Percentiles rank a stretch among this genome's conserved stretches.
Evolutionary conservation across 2,329 filamentous ascomycete genomes (phyloP).

Genomic region (Colletotrichum incanum): DNA sequence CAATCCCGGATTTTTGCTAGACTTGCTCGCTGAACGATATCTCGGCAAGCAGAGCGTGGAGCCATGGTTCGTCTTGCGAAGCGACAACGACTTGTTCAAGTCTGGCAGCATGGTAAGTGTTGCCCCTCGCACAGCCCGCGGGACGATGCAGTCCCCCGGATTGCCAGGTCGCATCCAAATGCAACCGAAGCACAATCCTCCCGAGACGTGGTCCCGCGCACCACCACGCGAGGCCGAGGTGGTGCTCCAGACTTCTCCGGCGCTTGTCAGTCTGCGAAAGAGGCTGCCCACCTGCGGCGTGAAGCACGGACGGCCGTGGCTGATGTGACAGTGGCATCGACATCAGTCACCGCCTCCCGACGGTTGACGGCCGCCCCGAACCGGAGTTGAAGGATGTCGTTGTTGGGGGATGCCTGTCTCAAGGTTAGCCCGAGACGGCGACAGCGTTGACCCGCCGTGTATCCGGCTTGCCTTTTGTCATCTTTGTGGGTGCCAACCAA

Average conservation of each 20-base stretch:
- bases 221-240: not conserved
- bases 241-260: not conserved
- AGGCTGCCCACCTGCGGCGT: not conserved
- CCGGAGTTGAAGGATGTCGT: not conserved
- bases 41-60: not conserved
- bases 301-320: not conserved
- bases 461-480: not conserved
- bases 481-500: too few species aligned
- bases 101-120: not conserved
- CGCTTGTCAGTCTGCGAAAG: not conserved
- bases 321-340: not conserved
- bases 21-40: not conserved
- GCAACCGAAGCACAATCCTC: not conserved
- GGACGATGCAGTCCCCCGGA: not conserved
- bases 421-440: not conserved
- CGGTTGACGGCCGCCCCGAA: not conserved
- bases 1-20: not conserved
- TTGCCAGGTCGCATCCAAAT: not conserved
- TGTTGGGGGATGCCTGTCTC: not conserved
- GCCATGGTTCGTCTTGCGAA: not conserved
- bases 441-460: too few species aligned
- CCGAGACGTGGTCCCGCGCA: not conserved
- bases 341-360: not conserved
- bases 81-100: too few species aligned
- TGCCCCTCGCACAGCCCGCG: too few species aligned